Evolutionary conservation across 345 rosid species (phyloP).

Genomic region (Conringia planisiliqua): DNA sequence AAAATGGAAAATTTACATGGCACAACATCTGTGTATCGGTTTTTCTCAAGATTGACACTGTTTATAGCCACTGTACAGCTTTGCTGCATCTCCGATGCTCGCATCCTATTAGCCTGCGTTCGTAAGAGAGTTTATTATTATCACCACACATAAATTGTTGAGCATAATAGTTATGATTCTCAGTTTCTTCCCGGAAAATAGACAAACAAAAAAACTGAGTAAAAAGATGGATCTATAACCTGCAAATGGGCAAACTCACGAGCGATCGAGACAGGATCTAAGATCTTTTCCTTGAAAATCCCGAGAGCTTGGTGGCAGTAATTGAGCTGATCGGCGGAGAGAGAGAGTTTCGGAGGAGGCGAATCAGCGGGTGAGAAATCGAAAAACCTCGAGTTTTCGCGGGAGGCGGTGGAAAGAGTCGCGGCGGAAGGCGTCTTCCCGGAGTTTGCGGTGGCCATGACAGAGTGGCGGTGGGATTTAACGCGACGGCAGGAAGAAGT

Average conservation of each 20-base stretch:
- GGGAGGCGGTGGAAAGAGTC: neutral
- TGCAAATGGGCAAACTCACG: conserved; percentile 64
- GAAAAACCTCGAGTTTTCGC: conserved; percentile 12
- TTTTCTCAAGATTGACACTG: conserved; percentile 56
- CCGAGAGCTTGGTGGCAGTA: conserved; percentile 64
- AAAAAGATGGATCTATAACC: conserved; percentile 36
- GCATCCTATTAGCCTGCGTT: conserved; percentile 50
- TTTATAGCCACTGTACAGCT: conserved; percentile 57
- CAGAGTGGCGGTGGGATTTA: conserved; percentile 39
- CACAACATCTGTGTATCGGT: conserved; percentile 64
- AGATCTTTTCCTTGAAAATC: conserved; percentile 44
- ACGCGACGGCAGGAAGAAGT: conserved; percentile 43
- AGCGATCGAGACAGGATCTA: conserved; percentile 37
- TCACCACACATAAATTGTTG: neutral
- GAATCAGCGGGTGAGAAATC: conserved; percentile 50
- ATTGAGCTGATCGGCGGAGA: conserved; percentile 55
- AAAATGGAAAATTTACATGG: conserved; percentile 49
- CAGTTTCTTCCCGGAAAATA: neutral
- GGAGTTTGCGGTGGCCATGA: conserved; percentile 52
- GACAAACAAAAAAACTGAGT: neutral
- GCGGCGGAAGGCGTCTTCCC: conserved; percentile 14
- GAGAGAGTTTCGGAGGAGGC: conserved; percentile 52
- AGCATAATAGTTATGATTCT: neutral
- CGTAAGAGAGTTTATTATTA: neutral
- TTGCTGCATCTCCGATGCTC: conserved; percentile 45